phyloP scores from a whole-genome alignment of 2,329 filamentous ascomycete genomes.

The Arthroderma sp. region DNA sequence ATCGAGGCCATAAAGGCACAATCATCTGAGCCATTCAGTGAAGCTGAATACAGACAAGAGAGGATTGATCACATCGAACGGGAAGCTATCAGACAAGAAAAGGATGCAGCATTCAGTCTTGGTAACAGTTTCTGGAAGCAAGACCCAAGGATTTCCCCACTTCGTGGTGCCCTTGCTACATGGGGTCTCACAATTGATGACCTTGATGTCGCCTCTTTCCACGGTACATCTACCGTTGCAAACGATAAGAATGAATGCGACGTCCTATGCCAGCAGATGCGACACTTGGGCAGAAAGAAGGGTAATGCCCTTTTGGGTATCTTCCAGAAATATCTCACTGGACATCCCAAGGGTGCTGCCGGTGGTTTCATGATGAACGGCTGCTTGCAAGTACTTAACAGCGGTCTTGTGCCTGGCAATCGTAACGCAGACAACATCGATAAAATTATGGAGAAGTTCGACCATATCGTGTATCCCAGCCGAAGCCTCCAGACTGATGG shows the following conservation, averaged over 20 bases:
- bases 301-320: conserved; percentile 92
- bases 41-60: conserved; percentile 73
- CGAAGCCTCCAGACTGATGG: conserved; percentile 93
- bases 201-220: conserved; percentile 89
- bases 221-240: conserved; percentile 94
- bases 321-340: conserved; percentile 98
- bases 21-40: conserved; percentile 56
- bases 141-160: conserved; percentile 81
- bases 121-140: conserved; percentile 99
- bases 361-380: conserved; percentile 99
- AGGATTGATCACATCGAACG: conserved; percentile 75
- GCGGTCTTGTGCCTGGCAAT: conserved; percentile 87
- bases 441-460: conserved; percentile 90
- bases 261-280: conserved; percentile 90
- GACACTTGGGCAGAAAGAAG: conserved; percentile 87
- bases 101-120: conserved; percentile 79
- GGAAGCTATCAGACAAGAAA: conserved; percentile 79
- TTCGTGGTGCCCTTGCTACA: conserved; percentile 88
- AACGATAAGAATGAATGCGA: conserved; percentile 99
- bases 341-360: conserved; percentile 96
- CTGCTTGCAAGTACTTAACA: conserved; percentile 87
- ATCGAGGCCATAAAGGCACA: conserved; percentile 80
- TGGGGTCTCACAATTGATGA: conserved; percentile 98
- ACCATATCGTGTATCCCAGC: conserved; percentile 94
- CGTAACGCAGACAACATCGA: conserved; percentile 97